Base-by-base conservation (phyloP, 2,329 filamentous ascomycete species). In the Cladosporium oxysporum region DNA sequence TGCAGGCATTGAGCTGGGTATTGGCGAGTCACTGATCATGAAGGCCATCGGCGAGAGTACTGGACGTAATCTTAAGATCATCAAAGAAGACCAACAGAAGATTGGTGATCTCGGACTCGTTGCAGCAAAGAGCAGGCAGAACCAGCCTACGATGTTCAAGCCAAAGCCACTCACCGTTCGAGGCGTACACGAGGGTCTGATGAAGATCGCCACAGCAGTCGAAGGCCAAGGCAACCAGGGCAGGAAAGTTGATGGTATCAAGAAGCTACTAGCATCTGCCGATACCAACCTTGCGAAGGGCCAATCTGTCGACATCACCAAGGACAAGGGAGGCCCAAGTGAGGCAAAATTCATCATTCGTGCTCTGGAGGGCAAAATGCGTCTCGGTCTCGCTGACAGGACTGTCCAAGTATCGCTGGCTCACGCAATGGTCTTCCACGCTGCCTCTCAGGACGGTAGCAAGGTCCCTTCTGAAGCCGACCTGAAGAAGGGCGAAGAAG, bases 61-160 rank as follows among this genome's bases (percentile, higher is more conserved):
- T 0, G 95, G 95, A 11, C 89, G 95, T 67, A 96, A 89, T 73
- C 80, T 97, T 57, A 85, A 90, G 44, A 89, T 97, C 62, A 97
- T 99, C 83, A 98, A 97, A 80, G 88, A 91, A 58, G 93, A 98
- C 72, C 95, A 99, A 76, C 93, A 95, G 74, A 93, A 97, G 73
- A 97, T 98, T 78, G 95, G 95, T 63, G 95, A 99, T 77, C 84
- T 99, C 12, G 95, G 95, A 12, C 83, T 98, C 37, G 94, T 99
- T 1, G 95, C 95, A 52, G 92, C 96, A 58, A 97, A 98, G 82
- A 97, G 93, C 80, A 88, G 94, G 78, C 92, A 91, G 16, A 98
- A 93, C 55, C 95, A 99, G 75, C 92, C 92, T 12, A 98, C 95
- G 26, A 97, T 99, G 93, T 97, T 98, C 83, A 97, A 96, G 78